Conservation (phyloP, 2,329 filamentous ascomycete species). For the Drechslera avenae region DNA sequence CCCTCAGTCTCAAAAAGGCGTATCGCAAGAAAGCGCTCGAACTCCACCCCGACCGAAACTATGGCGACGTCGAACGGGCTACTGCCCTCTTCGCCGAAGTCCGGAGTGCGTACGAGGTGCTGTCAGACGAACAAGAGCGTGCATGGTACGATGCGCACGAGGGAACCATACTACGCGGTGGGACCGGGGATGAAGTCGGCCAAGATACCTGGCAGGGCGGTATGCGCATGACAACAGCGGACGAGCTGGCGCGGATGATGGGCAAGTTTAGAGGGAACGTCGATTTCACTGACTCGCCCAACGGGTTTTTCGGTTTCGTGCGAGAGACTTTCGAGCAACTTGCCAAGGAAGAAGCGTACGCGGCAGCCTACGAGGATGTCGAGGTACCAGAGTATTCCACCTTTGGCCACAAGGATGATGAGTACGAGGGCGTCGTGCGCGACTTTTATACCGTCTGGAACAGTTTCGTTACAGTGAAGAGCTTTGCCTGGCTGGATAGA, state of each 20-base stretch:
- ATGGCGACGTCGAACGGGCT: conserved; percentile 79
- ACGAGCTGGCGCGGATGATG: conserved; percentile 79
- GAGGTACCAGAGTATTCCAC: conserved; percentile 72
- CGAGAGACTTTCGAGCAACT: conserved; percentile 79
- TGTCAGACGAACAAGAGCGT: conserved; percentile 92
- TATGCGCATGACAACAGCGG: conserved; percentile 75
- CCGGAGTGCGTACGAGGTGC: conserved; percentile 91
- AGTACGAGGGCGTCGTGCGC: conserved; percentile 76
- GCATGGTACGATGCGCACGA: conserved; percentile 98
- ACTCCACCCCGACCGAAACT: conserved; percentile 93
- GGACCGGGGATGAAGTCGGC: conserved; percentile 56
- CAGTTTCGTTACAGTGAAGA: conserved; percentile 81
- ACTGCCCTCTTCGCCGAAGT: conserved; percentile 89
- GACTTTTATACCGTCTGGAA: conserved; percentile 83
- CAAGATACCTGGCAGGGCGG: conserved; percentile 67
- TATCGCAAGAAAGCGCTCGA: conserved; percentile 91
- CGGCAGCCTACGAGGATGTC: conserved; percentile 70
- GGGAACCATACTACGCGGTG: conserved; percentile 76
- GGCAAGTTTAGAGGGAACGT: conserved; percentile 78
- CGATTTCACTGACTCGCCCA: conserved; percentile 77
- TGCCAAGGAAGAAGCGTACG: conserved; percentile 77
- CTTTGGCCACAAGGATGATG: conserved; percentile 78
- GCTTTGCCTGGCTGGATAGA: conserved; percentile 86
- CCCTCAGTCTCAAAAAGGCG: conserved; percentile 80
- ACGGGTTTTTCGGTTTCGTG: conserved; percentile 84